Evolutionary conservation across 331 rosid species (phyloP), one percentile per base, ranked within the genome.

Genomic region (Telfairia occidentalis): DNA sequence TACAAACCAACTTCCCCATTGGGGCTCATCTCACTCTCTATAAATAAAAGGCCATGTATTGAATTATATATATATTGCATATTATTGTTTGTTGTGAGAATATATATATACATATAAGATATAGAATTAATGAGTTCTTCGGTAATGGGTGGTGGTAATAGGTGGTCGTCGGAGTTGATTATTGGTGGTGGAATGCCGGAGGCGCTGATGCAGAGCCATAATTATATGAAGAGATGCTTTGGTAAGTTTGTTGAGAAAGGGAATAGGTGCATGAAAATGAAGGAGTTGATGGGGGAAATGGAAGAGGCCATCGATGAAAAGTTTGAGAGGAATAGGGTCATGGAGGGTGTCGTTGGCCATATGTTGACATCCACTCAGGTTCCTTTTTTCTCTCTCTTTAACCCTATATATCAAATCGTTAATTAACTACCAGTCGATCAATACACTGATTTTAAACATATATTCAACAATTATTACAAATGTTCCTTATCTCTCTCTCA

Each of bases 181-280:
- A 78, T 86, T 30, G 85, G 77, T 2, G 91, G 91, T 7, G 85
- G 77, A 77, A 84, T 91, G 91, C 92, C 92, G 0, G 96, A 93
- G 16, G 98, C 97, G 24, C 79, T 85, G 81, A 80, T 81, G 81
- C 92, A 89, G 76, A 91, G 92, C 77, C 59, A 90, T 78, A 83
- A 84, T 86, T 87, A 88, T 69, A 91, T 93, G 97, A 91, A 89
- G 83, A 87, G 71, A 82, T 90, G 97, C 82, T 93, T 91, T 73
- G 89, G 89, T 3, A 92, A 86, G 89, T 89, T 80, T 86, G 46
- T 88, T 16, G 97, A 84, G 46, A 82, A 90, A 60, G 98, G 98
- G 7, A 89, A 42, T 50, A 90, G 98, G 86, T 75, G 84, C 3
- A 82, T 92, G 84, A 92, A 90, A 26, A 80, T 80, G 71, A 81